Evolutionary conservation across 257 asterid genomes (phyloP).

Genomic region (Buddleja alternifolia): DNA sequence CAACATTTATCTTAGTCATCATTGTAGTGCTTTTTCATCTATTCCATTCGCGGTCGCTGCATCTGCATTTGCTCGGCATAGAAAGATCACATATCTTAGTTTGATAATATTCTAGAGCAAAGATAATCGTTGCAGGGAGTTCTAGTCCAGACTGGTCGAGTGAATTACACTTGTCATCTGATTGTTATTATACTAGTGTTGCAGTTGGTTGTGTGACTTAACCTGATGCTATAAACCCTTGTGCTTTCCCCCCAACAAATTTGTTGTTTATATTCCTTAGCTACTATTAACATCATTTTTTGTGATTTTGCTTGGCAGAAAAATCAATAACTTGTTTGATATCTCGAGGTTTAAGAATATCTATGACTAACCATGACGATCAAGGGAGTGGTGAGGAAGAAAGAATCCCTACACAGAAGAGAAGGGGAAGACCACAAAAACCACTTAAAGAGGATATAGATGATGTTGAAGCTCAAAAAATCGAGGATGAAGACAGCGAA

Average conservation of each 20-base stretch:
- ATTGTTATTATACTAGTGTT: no score
- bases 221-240: no score
- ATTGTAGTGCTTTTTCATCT: not conserved
- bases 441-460: slow-evolving; percentile 45
- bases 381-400: slow-evolving; percentile 53
- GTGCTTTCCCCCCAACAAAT: not conserved
- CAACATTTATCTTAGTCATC: not conserved
- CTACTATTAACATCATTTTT: not conserved
- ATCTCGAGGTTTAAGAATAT: slow-evolving; percentile 18
- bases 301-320: slow-evolving; percentile 26
- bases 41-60: not conserved
- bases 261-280: not conserved
- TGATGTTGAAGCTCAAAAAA: slow-evolving; percentile 39
- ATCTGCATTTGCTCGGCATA: not conserved
- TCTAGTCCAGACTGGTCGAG: no score
- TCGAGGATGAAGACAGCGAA: slow-evolving; percentile 46
- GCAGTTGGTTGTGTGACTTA: no score
- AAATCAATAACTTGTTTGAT: slow-evolving; percentile 23
- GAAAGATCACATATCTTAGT: not conserved
- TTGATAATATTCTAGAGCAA: not conserved
- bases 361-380: slow-evolving; percentile 43
- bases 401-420: slow-evolving; percentile 49
- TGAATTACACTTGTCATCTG: no score
- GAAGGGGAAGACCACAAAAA: slow-evolving; percentile 63
- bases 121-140: not conserved